phyloP scores from a whole-genome alignment of 139 green algal genomes.

The Zygnema circumcarinatum region DNA sequence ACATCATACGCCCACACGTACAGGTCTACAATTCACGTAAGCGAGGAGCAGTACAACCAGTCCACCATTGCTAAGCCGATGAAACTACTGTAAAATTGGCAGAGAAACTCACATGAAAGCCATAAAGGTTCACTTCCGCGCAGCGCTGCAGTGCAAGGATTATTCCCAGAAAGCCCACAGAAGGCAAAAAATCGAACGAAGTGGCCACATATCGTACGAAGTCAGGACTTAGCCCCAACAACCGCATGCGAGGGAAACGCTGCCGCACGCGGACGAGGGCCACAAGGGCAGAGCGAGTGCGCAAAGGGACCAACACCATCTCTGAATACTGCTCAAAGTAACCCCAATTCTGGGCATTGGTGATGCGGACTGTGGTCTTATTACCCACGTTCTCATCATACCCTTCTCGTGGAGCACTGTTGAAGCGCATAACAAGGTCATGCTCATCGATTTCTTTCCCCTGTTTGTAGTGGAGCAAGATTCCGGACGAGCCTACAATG shows the following conservation, averaged over 20 bases:
- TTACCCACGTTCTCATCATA: constrained; percentile 24
- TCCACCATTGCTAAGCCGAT: too few species aligned
- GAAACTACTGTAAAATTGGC: not conserved
- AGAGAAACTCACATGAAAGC: constrained; percentile 50
- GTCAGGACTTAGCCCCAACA: constrained; percentile 38
- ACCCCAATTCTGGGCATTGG: constrained; percentile 60
- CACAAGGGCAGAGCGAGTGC: constrained; percentile 14
- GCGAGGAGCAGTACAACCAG: too few species aligned
- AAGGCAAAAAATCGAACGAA: constrained; percentile 43
- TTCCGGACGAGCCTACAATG: constrained; percentile 40
- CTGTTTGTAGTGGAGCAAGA: constrained; percentile 46
- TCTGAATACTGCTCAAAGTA: constrained; percentile 51
- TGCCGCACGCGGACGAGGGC: constrained; percentile 12
- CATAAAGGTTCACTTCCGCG: constrained; percentile 53
- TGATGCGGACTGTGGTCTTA: constrained; percentile 57
- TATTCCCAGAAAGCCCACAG: constrained; percentile 46
- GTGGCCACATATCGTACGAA: constrained; percentile 51
- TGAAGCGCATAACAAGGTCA: constrained; percentile 67
- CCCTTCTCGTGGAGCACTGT: constrained; percentile 30
- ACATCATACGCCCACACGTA: too few species aligned
- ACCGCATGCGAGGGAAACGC: not conserved
- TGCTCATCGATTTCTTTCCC: constrained; percentile 65
- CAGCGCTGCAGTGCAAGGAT: constrained; percentile 61
- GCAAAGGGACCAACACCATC: constrained; percentile 27
- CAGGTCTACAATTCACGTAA: too few species aligned